These are phyloP conservation scores for Lecanicillium sp. DNA, from an alignment of 2,329 filamentous ascomycete species.

Conservation along the genomic window DNA sequence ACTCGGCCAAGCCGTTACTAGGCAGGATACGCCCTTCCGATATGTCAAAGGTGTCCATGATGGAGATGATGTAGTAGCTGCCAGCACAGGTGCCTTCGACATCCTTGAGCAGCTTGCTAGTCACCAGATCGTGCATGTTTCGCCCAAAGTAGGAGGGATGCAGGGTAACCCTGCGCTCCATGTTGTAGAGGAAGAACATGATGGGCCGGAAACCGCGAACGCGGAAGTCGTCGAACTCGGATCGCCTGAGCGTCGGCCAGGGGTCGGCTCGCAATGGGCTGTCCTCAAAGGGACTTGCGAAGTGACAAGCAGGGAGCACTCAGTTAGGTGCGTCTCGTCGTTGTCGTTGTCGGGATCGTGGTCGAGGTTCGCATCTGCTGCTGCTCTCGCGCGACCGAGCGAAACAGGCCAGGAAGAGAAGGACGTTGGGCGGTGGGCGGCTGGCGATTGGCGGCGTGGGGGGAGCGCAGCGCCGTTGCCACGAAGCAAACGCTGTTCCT, in stretches of 20 bases:
- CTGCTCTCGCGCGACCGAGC: too few species aligned
- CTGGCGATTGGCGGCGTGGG: not conserved
- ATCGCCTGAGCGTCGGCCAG: too few species aligned
- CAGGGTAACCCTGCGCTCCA: constrained; percentile 88
- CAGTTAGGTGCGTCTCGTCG: too few species aligned
- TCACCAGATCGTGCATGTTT: constrained; percentile 86
- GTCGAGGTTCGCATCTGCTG: too few species aligned
- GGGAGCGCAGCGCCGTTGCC: constrained; percentile 2
- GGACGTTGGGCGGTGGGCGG: not conserved
- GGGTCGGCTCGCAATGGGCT: too few species aligned
- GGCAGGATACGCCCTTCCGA: constrained; percentile 89
- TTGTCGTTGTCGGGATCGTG: too few species aligned
- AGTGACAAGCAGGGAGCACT: too few species aligned
- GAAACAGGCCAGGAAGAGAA: too few species aligned
- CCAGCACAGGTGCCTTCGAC: constrained; percentile 94
- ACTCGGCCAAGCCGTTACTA: constrained; percentile 85
- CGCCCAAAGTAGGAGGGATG: constrained; percentile 96
- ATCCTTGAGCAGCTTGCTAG: constrained; percentile 80
- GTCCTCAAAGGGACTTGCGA: too few species aligned
- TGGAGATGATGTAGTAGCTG: constrained; percentile 94
- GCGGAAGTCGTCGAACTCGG: too few species aligned
- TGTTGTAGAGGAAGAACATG: constrained; percentile 98
- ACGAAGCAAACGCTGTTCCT: constrained; percentile 6
- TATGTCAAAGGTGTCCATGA: constrained; percentile 94
- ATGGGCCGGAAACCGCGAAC: too few species aligned